Percentiles rank a stretch among this genome's conserved stretches.
Evolutionary conservation across 352 stramenopile species (phyloP).

Genomic region (Phytophthora sp.): DNA sequence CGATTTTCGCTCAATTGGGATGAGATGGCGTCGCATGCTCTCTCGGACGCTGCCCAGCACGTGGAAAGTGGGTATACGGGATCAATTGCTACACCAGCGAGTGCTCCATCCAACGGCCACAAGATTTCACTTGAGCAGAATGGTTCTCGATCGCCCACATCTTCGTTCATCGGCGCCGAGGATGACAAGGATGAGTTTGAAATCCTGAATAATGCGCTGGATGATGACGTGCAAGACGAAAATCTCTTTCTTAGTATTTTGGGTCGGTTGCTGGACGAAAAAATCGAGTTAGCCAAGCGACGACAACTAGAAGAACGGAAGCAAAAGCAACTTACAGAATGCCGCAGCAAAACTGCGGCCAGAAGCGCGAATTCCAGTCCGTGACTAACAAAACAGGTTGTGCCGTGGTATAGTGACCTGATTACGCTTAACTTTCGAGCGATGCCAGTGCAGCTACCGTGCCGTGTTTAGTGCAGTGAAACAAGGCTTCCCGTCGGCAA

Average conservation of each 20-base stretch:
- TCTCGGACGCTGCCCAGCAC: slow-evolving; percentile 51
- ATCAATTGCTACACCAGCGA: slow-evolving; percentile 24
- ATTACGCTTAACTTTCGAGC: slow-evolving; percentile 22
- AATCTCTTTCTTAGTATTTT: slow-evolving; percentile 78
- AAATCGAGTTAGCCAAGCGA: slow-evolving; percentile 47
- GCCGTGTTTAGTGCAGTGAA: slow-evolving; percentile 9
- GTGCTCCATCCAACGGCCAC: slow-evolving; percentile 25
- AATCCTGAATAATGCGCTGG: slow-evolving; percentile 63
- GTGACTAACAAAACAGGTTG: slow-evolving; percentile 31
- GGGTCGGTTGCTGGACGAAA: slow-evolving; percentile 68
- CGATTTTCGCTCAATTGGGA: slow-evolving; percentile 56
- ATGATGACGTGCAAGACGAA: slow-evolving; percentile 69
- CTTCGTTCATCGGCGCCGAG: slow-evolving; percentile 51
- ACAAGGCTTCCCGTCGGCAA: slow-evolving; percentile 4
- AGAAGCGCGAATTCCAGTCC: slow-evolving; percentile 14
- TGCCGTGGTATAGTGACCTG: slow-evolving; percentile 4
- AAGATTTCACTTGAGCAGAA: slow-evolving; percentile 26
- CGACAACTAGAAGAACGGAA: slow-evolving; percentile 34
- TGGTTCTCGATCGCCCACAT: slow-evolving; percentile 32
- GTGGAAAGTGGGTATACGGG: slow-evolving; percentile 29
- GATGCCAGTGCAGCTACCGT: slow-evolving; percentile 12
- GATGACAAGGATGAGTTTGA: slow-evolving; percentile 83
- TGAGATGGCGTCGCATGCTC: slow-evolving; percentile 58
- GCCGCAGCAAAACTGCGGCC: slow-evolving; percentile 1
- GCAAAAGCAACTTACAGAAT: slow-evolving; percentile 23